phyloP scores from a whole-genome alignment of 2,329 filamentous ascomycete genomes.

The Pseudogymnoascus pannorum region DNA sequence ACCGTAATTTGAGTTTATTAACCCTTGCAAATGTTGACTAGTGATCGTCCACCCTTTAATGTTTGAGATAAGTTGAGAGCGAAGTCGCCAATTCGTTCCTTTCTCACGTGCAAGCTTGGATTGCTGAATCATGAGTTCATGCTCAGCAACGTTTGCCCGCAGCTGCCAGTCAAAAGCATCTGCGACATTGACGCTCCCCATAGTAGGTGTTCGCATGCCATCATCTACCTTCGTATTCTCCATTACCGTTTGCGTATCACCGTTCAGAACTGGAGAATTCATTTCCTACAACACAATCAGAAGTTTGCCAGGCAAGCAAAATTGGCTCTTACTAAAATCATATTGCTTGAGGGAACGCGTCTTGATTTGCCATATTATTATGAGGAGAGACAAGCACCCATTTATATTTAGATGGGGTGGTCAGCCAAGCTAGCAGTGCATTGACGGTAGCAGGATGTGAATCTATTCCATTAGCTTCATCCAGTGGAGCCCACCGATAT shows the following conservation, averaged over 20 bases:
- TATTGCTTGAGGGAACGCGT: not conserved
- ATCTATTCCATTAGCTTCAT: no score
- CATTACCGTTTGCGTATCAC: not conserved
- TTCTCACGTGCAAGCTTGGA: slow-evolving; percentile 13
- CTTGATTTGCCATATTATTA: not conserved
- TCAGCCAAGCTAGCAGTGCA: no score
- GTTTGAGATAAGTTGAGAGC: slow-evolving; percentile 11
- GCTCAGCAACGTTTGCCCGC: slow-evolving; percentile 13
- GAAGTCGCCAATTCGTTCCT: slow-evolving; percentile 13
- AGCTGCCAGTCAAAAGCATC: slow-evolving; percentile 14
- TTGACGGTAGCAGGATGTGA: no score
- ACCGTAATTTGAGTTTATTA: not conserved
- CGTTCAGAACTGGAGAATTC: no score
- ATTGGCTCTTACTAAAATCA: not conserved
- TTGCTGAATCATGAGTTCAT: slow-evolving; percentile 12
- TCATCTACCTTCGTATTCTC: slow-evolving; percentile 3
- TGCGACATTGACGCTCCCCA: slow-evolving; percentile 14
- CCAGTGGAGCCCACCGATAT: not conserved
- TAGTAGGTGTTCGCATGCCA: slow-evolving; percentile 13
- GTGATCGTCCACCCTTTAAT: slow-evolving; percentile 12
- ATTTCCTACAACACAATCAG: not conserved
- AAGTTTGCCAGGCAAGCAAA: not conserved
- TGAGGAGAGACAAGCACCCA: not conserved
- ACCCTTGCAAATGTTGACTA: not conserved
- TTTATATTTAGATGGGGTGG: not conserved